Conservation (phyloP, 495 filamentous ascomycete species). For the Tuber borchii region DNA sequence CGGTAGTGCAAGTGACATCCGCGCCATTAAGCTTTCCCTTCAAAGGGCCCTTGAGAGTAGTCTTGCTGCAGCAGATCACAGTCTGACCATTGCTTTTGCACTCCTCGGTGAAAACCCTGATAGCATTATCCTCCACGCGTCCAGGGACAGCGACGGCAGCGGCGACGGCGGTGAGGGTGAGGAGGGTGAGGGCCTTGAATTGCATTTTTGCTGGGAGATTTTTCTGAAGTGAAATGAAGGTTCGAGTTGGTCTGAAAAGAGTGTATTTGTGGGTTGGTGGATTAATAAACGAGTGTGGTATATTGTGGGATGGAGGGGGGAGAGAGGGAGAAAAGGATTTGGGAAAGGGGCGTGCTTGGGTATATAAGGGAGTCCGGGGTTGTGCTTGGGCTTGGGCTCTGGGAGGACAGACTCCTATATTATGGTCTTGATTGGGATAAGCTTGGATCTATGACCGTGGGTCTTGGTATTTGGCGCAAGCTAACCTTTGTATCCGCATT, state of each 20-base stretch:
- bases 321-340: background rate
- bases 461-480: background rate
- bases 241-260: background rate
- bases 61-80: background rate
- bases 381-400: background rate
- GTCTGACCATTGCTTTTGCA: background rate
- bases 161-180: background rate
- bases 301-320: background rate
- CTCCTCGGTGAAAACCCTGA: background rate
- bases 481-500: background rate
- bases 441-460: background rate
- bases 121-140: background rate
- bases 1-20: background rate
- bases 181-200: background rate
- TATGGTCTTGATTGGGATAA: background rate
- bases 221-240: background rate
- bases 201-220: background rate
- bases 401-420: background rate
- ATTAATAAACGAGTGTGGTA: background rate
- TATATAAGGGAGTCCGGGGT: background rate
- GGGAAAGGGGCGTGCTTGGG: background rate
- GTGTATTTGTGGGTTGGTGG: background rate
- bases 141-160: background rate
- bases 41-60: background rate
- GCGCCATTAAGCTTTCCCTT: background rate